Evolutionary conservation across 2,329 filamentous ascomycete species (phyloP).

Genomic region (Claviceps purpurea): DNA sequence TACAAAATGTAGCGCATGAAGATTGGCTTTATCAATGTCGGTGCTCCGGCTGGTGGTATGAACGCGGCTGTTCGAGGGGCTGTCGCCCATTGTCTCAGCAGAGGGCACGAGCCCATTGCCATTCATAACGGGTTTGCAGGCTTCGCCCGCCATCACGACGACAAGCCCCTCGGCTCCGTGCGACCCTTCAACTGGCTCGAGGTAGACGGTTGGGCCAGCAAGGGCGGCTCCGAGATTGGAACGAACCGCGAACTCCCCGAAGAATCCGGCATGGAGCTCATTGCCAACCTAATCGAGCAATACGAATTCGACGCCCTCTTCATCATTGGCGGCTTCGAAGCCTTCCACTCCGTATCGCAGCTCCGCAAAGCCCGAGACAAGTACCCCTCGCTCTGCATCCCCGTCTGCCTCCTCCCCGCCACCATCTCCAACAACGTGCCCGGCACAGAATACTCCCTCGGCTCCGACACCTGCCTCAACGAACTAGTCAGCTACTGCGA

Average conservation of each 20-base stretch:
- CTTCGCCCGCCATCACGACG: slow-evolving; percentile 77
- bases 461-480: slow-evolving; percentile 93
- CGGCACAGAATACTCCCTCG: slow-evolving; percentile 91
- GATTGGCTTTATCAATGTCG: slow-evolving; percentile 92
- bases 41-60: slow-evolving; percentile 93
- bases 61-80: slow-evolving; percentile 90
- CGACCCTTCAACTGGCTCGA: slow-evolving; percentile 85
- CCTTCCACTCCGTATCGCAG: slow-evolving; percentile 83
- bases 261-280: slow-evolving; percentile 69
- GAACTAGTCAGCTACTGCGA: slow-evolving; percentile 91
- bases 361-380: slow-evolving; percentile 66
- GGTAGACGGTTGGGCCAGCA: slow-evolving; percentile 88
- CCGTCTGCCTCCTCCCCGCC: slow-evolving; percentile 82
- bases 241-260: slow-evolving; percentile 88
- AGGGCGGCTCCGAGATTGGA: slow-evolving; percentile 93
- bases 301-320: slow-evolving; percentile 89
- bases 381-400: slow-evolving; percentile 81
- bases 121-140: slow-evolving; percentile 97
- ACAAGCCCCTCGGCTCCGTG: slow-evolving; percentile 70
- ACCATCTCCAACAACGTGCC: slow-evolving; percentile 98
- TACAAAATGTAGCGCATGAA: slow-evolving; percentile 54
- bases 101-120: slow-evolving; percentile 84
- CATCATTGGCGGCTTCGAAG: slow-evolving; percentile 89
- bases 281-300: slow-evolving; percentile 69
- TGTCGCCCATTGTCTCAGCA: slow-evolving; percentile 80